Evolutionary conservation across 2,329 filamentous ascomycete genomes (phyloP).

Genomic region (Apiospora aurea): DNA sequence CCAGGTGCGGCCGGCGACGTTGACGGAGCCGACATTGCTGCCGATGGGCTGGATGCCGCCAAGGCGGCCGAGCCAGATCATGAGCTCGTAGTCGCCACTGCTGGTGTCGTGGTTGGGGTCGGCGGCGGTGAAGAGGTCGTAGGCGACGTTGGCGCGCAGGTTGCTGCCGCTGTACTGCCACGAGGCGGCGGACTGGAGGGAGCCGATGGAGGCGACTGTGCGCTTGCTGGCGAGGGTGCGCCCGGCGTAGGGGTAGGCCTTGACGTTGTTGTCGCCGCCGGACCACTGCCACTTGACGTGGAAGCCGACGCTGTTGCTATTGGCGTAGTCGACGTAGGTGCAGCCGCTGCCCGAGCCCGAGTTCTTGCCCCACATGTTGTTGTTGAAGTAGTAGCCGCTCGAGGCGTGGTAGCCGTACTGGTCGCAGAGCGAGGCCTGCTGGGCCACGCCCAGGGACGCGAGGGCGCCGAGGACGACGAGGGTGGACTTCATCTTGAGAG

Average conservation of each 20-base stretch:
- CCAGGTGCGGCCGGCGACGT: conserved; percentile 57
- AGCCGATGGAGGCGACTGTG: conserved; percentile 43
- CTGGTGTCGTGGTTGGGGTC: conserved; percentile 42
- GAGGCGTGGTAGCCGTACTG: conserved; percentile 41
- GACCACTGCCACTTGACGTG: conserved; percentile 51
- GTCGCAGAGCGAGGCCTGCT: conserved; percentile 34
- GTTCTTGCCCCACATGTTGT: conserved; percentile 53
- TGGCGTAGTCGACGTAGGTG: conserved; percentile 48
- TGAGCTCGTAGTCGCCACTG: conserved; percentile 64
- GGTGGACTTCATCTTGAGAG: conserved; percentile 7
- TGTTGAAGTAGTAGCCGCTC: conserved; percentile 45
- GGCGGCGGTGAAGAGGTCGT: conserved; percentile 65
- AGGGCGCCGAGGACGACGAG: conserved; percentile 26
- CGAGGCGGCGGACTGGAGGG: conserved; percentile 44
- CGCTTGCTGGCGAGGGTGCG: conserved; percentile 40
- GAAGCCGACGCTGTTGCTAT: conserved; percentile 45
- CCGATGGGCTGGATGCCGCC: conserved; percentile 63
- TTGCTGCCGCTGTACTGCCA: conserved; percentile 56
- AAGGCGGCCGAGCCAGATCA: conserved; percentile 68
- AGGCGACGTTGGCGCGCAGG: conserved; percentile 65
- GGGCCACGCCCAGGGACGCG: conserved; percentile 28
- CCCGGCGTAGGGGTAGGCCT: conserved; percentile 53
- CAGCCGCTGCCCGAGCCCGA: conserved; percentile 50
- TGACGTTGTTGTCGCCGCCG: conserved; percentile 48
- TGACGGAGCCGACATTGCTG: conserved; percentile 56